Evolutionary conservation across 1,139 yeast species (phyloP).

Genomic region (Candida buenavistaensis): DNA sequence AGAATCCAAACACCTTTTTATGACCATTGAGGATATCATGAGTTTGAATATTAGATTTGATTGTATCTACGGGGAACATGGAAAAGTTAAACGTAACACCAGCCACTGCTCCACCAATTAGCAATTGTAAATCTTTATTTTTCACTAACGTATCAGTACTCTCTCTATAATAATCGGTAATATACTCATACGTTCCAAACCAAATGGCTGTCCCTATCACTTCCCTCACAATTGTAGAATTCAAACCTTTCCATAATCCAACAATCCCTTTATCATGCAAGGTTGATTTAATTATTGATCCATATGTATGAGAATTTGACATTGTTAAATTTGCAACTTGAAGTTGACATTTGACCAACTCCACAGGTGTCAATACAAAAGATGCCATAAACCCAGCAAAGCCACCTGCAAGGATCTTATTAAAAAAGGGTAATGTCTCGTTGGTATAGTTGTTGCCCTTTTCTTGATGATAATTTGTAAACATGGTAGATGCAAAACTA

Average conservation of each 20-base stretch:
- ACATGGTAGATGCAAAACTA: conserved; percentile 65
- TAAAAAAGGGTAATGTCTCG: conserved; percentile 34
- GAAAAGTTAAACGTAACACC: conserved; percentile 80
- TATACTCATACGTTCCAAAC: conserved; percentile 84
- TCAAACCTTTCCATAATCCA: conserved; percentile 79
- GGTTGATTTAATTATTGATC: conserved; percentile 43
- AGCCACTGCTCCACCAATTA: conserved; percentile 82
- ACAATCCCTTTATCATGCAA: conserved; percentile 52
- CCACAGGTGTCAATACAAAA: conserved; percentile 85
- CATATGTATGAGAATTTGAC: conserved; percentile 16
- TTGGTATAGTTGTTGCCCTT: conserved; percentile 8
- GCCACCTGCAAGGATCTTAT: conserved; percentile 66
- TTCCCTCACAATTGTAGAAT: conserved; percentile 82
- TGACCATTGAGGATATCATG: conserved; percentile 27
- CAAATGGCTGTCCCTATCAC: conserved; percentile 90
- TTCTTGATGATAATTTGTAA: conserved; percentile 36
- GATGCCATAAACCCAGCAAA: conserved; percentile 83
- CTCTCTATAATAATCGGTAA: conserved; percentile 38
- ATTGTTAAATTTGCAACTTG: conserved; percentile 63
- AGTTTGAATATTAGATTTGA: conserved; percentile 87
- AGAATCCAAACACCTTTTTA: conserved; percentile 29
- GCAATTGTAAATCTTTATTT: conserved; percentile 51
- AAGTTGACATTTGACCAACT: conserved; percentile 80
- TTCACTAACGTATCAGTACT: conserved; percentile 18
- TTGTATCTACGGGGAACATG: conserved; percentile 87